Base-by-base conservation (phyloP, 345 rosid species). In the Boechera retrofracta region DNA sequence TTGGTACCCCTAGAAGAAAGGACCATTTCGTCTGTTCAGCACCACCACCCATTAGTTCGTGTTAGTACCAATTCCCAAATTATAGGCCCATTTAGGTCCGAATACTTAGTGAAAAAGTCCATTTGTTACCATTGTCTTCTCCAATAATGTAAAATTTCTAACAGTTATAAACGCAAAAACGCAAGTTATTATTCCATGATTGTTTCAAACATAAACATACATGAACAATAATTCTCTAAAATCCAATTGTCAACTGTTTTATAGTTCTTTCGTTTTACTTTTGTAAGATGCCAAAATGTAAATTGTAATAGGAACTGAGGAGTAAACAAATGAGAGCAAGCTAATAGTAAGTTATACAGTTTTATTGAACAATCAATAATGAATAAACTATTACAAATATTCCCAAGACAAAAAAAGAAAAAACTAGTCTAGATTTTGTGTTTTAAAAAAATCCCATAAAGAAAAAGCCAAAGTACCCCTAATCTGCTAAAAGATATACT, bases 11-110 rank as follows among this genome's bases (percentile, higher is more conserved):
- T 7, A 8, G n/a, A 33, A 38, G 16, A 5, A 21, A 38, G 4
- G 48, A 24, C 48, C 48, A 38, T 36, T 36, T 59, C 13, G 5
- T 33, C 21, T 35, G 64, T 33, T 9, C 44, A 61, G 9, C 5
- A 61, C 2, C 5, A 61, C 2, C 15, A 16, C 12, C 47, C 47
- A 61, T 5, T 61, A 39, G 33, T 4, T 39, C 24, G 10, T 62
- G 33, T 24, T 11, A 39, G 33, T 6, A 7, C 21, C 33, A 13
- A 26, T 12, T 8, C 51, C 10, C 18, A 41, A 62, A 62, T 12
- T 3, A 12, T 12, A 41, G 21, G 51, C 67, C 67, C 51, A 62
- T 60, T 38, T 21, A 38, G 47, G 65, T 45, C 65, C n/a, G 39
- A 36, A 6, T 36, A 5, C 18, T 1, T 36, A 36, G 44, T 58